These are phyloP conservation scores for Cymodocea nodosa DNA, from an alignment of 116 monocot species.

Conservation along the genomic window DNA sequence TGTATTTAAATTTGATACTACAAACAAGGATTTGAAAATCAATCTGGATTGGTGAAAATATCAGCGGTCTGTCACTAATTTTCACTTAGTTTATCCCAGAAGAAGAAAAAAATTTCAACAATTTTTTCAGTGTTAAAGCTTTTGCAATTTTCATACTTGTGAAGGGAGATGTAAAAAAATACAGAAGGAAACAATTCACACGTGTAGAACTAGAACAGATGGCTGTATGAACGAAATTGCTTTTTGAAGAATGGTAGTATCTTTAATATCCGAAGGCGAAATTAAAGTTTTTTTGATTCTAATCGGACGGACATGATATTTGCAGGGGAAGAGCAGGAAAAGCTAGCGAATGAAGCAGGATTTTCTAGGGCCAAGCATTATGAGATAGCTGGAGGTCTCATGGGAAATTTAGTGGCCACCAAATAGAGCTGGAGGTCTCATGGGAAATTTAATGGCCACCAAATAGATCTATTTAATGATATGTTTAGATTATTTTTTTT, in stretches of 20 bases:
- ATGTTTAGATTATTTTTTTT: not conserved
- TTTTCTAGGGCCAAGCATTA: slow-evolving; percentile 63
- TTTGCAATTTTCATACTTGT: no score
- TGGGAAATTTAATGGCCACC: slow-evolving; percentile 72
- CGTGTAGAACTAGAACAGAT: not conserved
- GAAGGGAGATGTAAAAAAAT: no score
- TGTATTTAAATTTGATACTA: no score
- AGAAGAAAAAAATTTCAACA: no score
- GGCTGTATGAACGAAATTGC: not conserved
- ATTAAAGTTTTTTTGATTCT: not conserved
- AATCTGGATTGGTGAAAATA: no score
- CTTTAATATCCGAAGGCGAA: not conserved
- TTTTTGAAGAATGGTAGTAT: not conserved
- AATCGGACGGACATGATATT: not conserved
- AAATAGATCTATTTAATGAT: slow-evolving; percentile 8
- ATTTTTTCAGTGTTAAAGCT: no score
- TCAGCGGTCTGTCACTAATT: no score
- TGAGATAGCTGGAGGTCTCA: slow-evolving; percentile 71
- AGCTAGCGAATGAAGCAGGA: slow-evolving; percentile 56
- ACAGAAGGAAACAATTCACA: not conserved
- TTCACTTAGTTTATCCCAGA: no score
- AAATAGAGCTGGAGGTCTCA: slow-evolving; percentile 50
- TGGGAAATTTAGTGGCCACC: slow-evolving; percentile 73
- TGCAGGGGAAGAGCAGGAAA: slow-evolving; percentile 69
- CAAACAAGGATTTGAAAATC: no score